Conservation (phyloP, 1,284 basidiomycete species). For the Ustilago hordei region DNA sequence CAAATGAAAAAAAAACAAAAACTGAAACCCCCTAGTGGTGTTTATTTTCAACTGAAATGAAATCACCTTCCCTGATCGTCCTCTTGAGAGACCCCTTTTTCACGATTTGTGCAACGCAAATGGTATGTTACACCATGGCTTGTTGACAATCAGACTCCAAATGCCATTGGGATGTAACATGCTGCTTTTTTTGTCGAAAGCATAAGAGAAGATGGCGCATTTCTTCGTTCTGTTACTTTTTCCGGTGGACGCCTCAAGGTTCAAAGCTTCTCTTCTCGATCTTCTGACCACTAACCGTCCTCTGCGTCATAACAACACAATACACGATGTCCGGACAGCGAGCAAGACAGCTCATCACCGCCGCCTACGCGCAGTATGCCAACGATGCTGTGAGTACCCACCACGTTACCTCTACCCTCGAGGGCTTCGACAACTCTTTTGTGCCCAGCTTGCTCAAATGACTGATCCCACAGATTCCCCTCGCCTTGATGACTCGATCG, state of each 20-base stretch:
- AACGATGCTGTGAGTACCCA: constrained; percentile 48
- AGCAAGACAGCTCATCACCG: constrained; percentile 50
- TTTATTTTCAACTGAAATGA: no score
- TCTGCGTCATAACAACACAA: constrained; percentile 10
- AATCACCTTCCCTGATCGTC: no score
- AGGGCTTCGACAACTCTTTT: not conserved
- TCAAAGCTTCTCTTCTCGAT: not conserved
- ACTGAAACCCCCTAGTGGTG: no score
- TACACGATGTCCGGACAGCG: constrained; percentile 43
- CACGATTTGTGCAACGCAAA: not conserved
- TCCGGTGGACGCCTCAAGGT: not conserved
- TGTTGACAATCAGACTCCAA: no score
- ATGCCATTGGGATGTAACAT: no score
- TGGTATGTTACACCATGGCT: no score
- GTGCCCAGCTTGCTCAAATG: constrained; percentile 38
- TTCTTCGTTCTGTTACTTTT: constrained; percentile 1
- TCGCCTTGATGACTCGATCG: constrained; percentile 28
- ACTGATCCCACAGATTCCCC: constrained; percentile 37
- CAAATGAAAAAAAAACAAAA: no score
- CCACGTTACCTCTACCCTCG: not conserved
- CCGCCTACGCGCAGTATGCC: constrained; percentile 54
- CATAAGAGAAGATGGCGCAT: not conserved
- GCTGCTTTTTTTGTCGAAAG: not conserved
- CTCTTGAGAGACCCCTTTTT: not conserved
- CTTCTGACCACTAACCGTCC: not conserved